Base-by-base conservation (phyloP, 139 green algal species). In the Coelastrella sp. region DNA sequence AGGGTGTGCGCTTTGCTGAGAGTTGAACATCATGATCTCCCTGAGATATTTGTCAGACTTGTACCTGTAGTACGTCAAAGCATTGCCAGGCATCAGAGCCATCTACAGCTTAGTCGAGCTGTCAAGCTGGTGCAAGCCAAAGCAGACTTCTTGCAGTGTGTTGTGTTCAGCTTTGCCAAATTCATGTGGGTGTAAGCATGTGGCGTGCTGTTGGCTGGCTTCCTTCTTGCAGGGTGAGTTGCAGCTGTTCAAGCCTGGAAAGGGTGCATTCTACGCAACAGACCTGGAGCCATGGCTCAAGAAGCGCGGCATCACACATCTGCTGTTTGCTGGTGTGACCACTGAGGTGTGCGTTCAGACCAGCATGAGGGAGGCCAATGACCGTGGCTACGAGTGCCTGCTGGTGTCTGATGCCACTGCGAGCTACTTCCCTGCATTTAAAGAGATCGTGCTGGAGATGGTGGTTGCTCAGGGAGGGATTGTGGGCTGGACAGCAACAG, bases 221-320 rank as follows among this genome's bases (percentile, higher is more conserved):
- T 37, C 68, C 43, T 25, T 57, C 21, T 35, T n/a, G 19, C 72
- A 87, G 77, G 87, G 85, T 21, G 92, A 95, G 85, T 84, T 91
- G 79, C 17, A 84, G 23, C 7, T 93, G 62, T 77, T 85, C 84
- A 95, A 95, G 87, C 92, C 92, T 0, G 92, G 92, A 69, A 95
- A 95, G 75, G 92, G 92, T 11, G 92, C 92, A 35, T 95, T 95
- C 87, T 95, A 88, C 64, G 78, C 74, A 66, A 95, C 92, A n/a
- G 88, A 91, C 53, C 83, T 95, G 21, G 69, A 94, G 7, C 64
- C 67, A 0, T 91, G 57, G 34, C 86, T 95, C 35, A 27, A 78
- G 67, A 80, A 15, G 6, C 67, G 34, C 0, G 85, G 87, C 64
- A 87, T 95, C 69, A 95, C 89, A 13, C 91, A 94, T 81, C 88